phyloP scores from a whole-genome alignment of 129 eudicot species.

The Gnaphalium uliginosum region DNA sequence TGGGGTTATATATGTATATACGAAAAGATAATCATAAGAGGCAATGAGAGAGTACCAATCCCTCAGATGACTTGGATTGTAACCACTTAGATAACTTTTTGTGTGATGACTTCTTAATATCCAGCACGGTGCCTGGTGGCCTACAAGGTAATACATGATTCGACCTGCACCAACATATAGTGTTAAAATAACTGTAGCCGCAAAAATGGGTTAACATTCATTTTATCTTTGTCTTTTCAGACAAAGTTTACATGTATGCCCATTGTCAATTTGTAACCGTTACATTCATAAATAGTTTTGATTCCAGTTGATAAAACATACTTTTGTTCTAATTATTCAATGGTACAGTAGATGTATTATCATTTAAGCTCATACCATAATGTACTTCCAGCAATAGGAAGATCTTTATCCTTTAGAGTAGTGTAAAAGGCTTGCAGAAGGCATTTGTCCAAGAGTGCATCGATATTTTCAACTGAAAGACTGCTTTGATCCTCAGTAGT shows the following conservation, averaged over 20 bases:
- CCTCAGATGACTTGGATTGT: constrained; percentile 66
- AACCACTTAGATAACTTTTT: constrained; percentile 97
- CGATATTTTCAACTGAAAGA: constrained; percentile 67
- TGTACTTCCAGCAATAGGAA: constrained; percentile 94
- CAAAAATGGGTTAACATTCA: neutral
- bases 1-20: neutral
- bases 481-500: constrained; percentile 51
- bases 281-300: neutral
- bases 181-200: neutral
- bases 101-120: constrained; percentile 82
- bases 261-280: neutral
- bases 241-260: neutral
- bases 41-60: constrained; percentile 48
- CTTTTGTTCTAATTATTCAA: neutral
- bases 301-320: neutral
- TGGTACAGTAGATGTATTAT: neutral
- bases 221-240: too few relatives aligned
- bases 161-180: constrained; percentile 53
- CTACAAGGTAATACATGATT: constrained; percentile 88
- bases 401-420: constrained; percentile 88
- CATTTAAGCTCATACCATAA: constrained; percentile 59
- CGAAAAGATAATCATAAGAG: neutral
- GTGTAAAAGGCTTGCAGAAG: constrained; percentile 92
- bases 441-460: constrained; percentile 74
- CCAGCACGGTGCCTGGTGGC: constrained; percentile 74